Base-by-base conservation (phyloP, 2,329 filamentous ascomycete species). In the Periconia digitata region DNA sequence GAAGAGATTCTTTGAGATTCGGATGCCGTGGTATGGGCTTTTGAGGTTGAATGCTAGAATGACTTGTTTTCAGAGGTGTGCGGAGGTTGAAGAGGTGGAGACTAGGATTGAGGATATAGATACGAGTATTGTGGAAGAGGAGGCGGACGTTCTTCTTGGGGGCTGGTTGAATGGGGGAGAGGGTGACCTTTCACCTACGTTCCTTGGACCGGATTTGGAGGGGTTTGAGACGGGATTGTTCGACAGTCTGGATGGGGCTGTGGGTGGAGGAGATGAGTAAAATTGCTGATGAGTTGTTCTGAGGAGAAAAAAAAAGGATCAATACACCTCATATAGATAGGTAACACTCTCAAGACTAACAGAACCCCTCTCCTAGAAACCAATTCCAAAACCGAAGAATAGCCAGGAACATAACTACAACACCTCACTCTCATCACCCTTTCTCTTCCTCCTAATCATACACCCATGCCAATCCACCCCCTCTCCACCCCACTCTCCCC, bases 401-500 rank as follows among this genome's bases (percentile, higher is more conserved):
- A n/a, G n/a, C n/a, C n/a, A n/a, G n/a, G n/a, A n/a, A n/a, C n/a
- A n/a, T n/a, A n/a, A n/a, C n/a, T n/a, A n/a, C n/a, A n/a, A n/a
- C n/a, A n/a, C n/a, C 24, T 27, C 24, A 27, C 7, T 32, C 10
- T 32, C 3, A 5, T 15, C n/a, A 32, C 27, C 4, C 27, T 15
- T 32, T 32, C 27, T 32, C n/a, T 12, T 10, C 10, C 27, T 13
- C 20, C 60, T 52, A 10, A 59, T 50, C 59, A 64, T 64, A 46
- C 59, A 62, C 18, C 46, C 57, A 47, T 76, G 27, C 67, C 69
- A 53, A 56, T 69, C 59, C 20, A 49, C 45, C 0, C 66, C 66
- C 21, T 65, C 57, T 1, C 60, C 62, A 6, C 67, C 66, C 56
- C 62, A 70, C 6, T 50, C 39, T 29, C 22, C 51, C 8, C 62